Base-by-base conservation (phyloP, 768 basidiomycete species). In the Lactarius quietus region DNA sequence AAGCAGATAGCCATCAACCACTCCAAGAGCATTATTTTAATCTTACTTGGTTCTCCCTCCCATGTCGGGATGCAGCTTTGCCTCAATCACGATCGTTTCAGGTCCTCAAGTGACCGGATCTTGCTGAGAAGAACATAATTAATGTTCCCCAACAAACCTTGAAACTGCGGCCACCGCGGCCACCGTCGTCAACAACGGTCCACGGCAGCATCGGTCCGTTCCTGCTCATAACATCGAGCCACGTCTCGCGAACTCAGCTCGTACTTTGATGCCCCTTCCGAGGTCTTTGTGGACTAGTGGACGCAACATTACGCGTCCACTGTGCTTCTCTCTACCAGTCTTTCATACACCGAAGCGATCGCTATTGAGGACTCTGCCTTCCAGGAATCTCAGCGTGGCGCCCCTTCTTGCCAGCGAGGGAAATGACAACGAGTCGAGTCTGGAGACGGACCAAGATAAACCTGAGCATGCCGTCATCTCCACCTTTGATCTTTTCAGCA, bases 401-500 rank as follows among this genome's bases (percentile, higher is more conserved):
- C 57, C 65, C 3, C 36, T 6, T 45, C 7, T n/a, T 20, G 6
- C 18, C 9, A 51, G 10, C 29, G 48, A 61, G 28, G 29, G 28
- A 26, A n/a, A 36, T 17, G 60, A 28, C 17, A 10, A 45, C 20
- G 26, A 45, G 23, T 54, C 60, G 4, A 52, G 33, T 57, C 23
- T 26, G 35, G 54, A 65, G 39, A 35, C 38, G 18, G 62, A 31
- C 15, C 59, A 39, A 55, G 62, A 35, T 28, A 64, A 56, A 57
- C 71, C 70, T 23, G 87, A 92, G 59, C 93, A 95, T 79, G 94
- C 94, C 6, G 94, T 95, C 68, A 95, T 96, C 61, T 93, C 92
- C 1, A 87, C 94, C 1, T 96, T 95, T 73, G 95, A 97, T 75
- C 79, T 96, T 59, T 95, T 96, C 79, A 91, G 88, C 71, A 90